Evolutionary conservation across 148 eudicot genomes (phyloP), one percentile per base, ranked within the genome.

Genomic region (Nepenthes mirabilis): DNA sequence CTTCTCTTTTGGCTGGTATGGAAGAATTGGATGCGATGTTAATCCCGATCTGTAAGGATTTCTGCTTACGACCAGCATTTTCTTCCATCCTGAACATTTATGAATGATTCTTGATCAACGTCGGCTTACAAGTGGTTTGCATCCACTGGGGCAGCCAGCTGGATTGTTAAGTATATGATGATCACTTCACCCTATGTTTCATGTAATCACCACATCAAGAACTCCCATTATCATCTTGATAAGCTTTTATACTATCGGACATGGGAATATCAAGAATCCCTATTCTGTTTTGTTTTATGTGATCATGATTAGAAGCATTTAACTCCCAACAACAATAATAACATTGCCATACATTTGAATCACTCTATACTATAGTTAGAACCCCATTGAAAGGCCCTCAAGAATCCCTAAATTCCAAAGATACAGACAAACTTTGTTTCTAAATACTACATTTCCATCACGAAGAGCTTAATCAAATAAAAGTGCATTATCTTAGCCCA

Each of bases 141-240:
- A 66, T 77, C 86, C 86, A 80, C 51, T 63, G 91, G 51, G 86
- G 63, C 80, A 80, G 77, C 91, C 91, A 82, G 52, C 67, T 68
- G 55, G 81, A 72, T 48, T 75, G 83, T 40, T 49, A 61, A 45
- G 79, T 62, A 35, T 74, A 70, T 63, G 68, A 33, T 32, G 75
- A 63, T 58, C 61, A 59, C 49, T 62, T 11, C 48, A 6, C 14
- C 52, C n/a, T 49, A 2, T 49, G 10, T n/a, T 49, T 49, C 13
- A n/a, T 5, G 52, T 49, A 5, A 49, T 49, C 52, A 49, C 11
- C 52, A n/a, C 52, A 49, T 2, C 52, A 63, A 23, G 75, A 68
- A 14, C 66, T 79, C 50, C 52, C 69, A 63, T 74, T 68, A 60
- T 63, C 65, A 2, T 71, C 74, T 65, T 60, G 58, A 67, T n/a